Percentiles rank a stretch among this genome's conserved stretches.
Evolutionary conservation across 345 rosid species (phyloP).

Genomic region (Gossypium stocksii): DNA sequence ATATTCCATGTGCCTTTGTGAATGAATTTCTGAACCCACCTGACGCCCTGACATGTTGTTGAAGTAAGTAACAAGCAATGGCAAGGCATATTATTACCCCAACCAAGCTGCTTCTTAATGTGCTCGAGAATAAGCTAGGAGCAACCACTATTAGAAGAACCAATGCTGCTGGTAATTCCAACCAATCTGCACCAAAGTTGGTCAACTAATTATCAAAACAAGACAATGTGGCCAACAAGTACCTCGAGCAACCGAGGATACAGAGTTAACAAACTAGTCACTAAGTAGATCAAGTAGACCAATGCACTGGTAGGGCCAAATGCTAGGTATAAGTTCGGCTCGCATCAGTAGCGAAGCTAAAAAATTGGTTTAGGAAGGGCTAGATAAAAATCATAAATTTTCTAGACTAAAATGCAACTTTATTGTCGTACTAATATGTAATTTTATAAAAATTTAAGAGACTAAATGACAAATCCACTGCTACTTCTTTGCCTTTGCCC

Average conservation of each 20-base stretch:
- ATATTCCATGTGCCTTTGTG: slow-evolving; percentile 66
- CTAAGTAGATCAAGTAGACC: background rate
- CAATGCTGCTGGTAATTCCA: slow-evolving; percentile 65
- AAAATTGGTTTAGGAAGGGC: no score
- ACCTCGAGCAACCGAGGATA: background rate
- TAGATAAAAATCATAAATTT: no score
- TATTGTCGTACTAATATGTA: no score
- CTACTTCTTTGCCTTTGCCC: no score
- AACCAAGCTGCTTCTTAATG: slow-evolving; percentile 45
- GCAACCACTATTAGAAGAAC: slow-evolving; percentile 72
- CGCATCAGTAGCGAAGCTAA: no score
- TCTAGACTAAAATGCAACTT: no score
- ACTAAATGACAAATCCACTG: no score
- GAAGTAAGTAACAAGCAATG: slow-evolving; percentile 77
- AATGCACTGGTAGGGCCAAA: background rate
- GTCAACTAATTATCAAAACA: background rate
- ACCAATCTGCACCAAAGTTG: slow-evolving; percentile 49
- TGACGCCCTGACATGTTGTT: slow-evolving; percentile 83
- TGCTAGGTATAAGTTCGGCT: no score
- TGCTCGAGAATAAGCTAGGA: slow-evolving; percentile 52
- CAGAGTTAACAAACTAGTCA: background rate
- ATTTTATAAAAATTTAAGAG: no score
- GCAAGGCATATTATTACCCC: slow-evolving; percentile 64
- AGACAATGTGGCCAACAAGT: background rate
- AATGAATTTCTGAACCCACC: slow-evolving; percentile 84